phyloP scores from a whole-genome alignment of 768 basidiomycete species.

The Rickenella mellea region DNA sequence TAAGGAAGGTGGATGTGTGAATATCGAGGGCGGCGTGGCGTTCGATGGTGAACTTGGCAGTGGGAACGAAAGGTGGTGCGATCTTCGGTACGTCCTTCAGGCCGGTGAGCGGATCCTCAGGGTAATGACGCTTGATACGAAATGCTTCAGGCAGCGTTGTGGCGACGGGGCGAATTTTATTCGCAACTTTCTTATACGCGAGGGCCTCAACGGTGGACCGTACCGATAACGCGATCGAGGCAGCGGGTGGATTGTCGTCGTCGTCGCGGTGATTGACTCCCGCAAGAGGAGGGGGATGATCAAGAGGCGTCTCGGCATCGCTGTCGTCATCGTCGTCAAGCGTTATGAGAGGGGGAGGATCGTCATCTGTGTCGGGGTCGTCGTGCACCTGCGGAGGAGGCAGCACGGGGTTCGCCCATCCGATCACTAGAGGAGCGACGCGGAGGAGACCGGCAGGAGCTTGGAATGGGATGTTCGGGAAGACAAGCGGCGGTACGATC shows the following conservation, averaged over 20 bases:
- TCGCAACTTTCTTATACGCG: constrained; percentile 15
- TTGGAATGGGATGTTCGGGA: constrained; percentile 4
- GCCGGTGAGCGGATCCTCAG: constrained; percentile 8
- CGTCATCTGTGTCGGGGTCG: neutral
- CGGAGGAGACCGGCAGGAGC: constrained; percentile 1
- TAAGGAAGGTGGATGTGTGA: constrained; percentile 18
- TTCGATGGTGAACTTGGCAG: constrained; percentile 11
- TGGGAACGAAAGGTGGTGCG: constrained; percentile 6
- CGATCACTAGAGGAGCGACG: neutral
- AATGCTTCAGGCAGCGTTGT: constrained; percentile 11
- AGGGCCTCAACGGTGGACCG: neutral
- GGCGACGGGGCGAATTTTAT: constrained; percentile 11
- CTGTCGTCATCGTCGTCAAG: neutral
- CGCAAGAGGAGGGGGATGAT: neutral
- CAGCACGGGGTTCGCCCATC: constrained; percentile 4
- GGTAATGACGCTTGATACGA: constrained; percentile 9
- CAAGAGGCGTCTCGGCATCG: neutral
- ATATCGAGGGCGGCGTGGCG: constrained; percentile 6
- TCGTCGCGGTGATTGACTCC: neutral
- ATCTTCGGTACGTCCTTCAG: constrained; percentile 6
- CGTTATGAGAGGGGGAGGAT: neutral
- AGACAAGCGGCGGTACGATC: neutral
- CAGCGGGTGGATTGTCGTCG: neutral
- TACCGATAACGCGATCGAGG: neutral
- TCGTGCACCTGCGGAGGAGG: too few species aligned